Evolutionary conservation across 2,329 filamentous ascomycete species (phyloP), one percentile per base, ranked within the genome.

Genomic region (Aureobasidium sp.): DNA sequence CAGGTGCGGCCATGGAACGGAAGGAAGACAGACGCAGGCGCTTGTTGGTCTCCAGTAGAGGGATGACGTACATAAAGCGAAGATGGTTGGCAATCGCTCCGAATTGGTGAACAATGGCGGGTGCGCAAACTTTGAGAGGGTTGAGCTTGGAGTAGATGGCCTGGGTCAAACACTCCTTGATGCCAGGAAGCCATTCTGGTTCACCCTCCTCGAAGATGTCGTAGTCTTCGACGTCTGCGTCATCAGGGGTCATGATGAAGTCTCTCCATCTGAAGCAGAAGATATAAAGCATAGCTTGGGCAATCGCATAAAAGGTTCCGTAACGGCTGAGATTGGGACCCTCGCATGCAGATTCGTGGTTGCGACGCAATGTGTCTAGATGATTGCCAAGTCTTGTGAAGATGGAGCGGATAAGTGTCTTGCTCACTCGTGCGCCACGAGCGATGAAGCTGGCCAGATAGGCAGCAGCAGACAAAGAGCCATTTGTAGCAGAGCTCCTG

Each of bases 181-280:
- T 83, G 29, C 84, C 84, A 9, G 85, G 81, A 58, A 88, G 83
- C 88, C 94, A 97, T 44, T 83, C 81, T 45, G 96, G 84, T 62
- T 95, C 89, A 66, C 86, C 62, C 84, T 88, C 65, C 78, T 83
- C 75, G 84, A 88, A 62, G 32, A 73, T 76, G 47, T 84, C 81
- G 45, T 82, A 81, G 1, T 83, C 63, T 39, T 64, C 65, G 16
- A 64, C 64, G 51, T 68, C 67, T 2, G 64, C 60, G 27, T 69
- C 65, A 10, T 82, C 82, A 1, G 83, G 66, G 11, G 73, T 81
- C 25, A 83, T 79, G 61, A 90, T 88, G 50, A 99, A 80, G 70
- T 97, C 93, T 64, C 91, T 88, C 94, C 94, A 99, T 61, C 94
- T 87, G 79, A 99, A 99, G 78, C 94, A 99, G 76, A 96, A 97